Evolutionary conservation across 2,329 filamentous ascomycete genomes (phyloP).

Genomic region (Fusarium sublunatum): DNA sequence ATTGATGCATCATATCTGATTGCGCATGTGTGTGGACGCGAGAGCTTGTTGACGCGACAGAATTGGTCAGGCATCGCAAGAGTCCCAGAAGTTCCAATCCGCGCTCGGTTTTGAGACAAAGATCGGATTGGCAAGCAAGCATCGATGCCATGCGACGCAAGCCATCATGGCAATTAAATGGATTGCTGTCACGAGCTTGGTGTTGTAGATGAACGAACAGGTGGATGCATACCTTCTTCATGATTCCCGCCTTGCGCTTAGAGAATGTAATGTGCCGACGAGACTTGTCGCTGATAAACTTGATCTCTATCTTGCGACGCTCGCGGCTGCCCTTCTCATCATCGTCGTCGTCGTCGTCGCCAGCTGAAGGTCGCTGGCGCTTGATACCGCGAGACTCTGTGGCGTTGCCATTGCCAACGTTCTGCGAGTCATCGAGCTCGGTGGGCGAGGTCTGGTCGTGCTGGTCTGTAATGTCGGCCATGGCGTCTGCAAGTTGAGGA

Average conservation of each 20-base stretch:
- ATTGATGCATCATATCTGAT: conserved; percentile 1
- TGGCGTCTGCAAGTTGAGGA: conserved; percentile 51
- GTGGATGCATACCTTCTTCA: conserved; percentile 89
- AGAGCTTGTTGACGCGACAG: conserved; percentile 26
- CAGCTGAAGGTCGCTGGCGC: conserved; percentile 82
- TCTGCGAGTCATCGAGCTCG: conserved; percentile 78
- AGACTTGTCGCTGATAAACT: conserved; percentile 99
- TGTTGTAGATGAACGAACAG: conserved; percentile 3
- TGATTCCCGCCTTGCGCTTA: conserved; percentile 99
- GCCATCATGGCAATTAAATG: background rate
- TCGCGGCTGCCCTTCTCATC: conserved; percentile 98
- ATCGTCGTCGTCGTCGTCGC: conserved; percentile 96
- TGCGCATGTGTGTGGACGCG: conserved; percentile 2
- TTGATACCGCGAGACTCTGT: conserved; percentile 86
- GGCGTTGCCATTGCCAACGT: conserved; percentile 78
- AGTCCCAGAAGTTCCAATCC: background rate
- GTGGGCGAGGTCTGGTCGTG: conserved; percentile 80
- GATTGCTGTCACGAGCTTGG: conserved; percentile 4
- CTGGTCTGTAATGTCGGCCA: conserved; percentile 84
- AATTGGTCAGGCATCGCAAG: background rate
- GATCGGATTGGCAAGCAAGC: conserved; percentile 3
- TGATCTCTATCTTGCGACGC: conserved; percentile 99
- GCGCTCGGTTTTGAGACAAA: background rate
- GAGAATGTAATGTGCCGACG: conserved; percentile 99
- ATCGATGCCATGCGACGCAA: conserved; percentile 6